Evolutionary conservation across 768 basidiomycete genomes (phyloP).

Genomic region (Naganishia kalamii): DNA sequence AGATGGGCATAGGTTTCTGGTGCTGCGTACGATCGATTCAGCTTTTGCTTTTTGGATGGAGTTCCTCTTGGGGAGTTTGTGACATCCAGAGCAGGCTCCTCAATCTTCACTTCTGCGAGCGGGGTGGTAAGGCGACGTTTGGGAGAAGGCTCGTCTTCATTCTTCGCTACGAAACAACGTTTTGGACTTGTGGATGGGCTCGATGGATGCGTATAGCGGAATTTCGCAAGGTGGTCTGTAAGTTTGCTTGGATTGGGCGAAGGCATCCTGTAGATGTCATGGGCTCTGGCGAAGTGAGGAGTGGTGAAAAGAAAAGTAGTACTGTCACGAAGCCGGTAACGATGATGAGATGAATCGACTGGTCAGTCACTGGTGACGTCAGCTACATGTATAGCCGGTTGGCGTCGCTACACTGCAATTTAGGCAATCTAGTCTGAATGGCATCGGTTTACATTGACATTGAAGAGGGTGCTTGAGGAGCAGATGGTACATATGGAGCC

Average conservation of each 20-base stretch:
- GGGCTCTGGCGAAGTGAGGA: background rate
- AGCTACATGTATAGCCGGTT: too few species aligned
- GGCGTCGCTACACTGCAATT: too few species aligned
- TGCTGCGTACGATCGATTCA: background rate
- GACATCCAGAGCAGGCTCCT: background rate
- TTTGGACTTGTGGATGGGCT: background rate
- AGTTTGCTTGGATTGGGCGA: background rate
- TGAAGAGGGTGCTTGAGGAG: too few species aligned
- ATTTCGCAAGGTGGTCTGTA: background rate
- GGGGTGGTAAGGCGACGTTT: background rate
- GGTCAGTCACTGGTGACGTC: too few species aligned
- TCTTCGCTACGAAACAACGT: background rate
- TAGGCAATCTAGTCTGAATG: too few species aligned
- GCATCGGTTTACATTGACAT: too few species aligned
- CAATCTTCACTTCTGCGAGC: background rate
- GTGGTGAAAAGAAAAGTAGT: too few species aligned
- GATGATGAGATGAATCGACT: too few species aligned
- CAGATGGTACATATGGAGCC: too few species aligned
- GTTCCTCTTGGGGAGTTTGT: background rate
- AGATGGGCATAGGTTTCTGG: conserved; percentile 13
- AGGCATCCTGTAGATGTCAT: background rate
- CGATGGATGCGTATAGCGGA: background rate
- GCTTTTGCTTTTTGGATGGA: background rate
- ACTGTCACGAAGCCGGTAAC: too few species aligned
- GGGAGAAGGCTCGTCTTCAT: background rate